Conservation (phyloP, 208 protist species). For the Crithidia brevicula region DNA sequence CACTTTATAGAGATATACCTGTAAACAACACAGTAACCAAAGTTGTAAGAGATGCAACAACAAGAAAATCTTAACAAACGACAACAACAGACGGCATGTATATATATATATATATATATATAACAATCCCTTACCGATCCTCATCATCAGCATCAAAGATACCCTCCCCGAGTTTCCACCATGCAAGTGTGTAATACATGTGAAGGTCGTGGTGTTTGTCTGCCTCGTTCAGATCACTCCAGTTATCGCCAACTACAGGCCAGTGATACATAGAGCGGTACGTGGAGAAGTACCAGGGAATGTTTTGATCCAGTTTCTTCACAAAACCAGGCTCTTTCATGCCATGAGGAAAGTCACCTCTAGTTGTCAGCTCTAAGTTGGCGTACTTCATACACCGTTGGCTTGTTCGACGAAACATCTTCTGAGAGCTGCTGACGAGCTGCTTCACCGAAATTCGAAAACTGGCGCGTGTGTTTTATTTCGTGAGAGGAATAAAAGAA, state of each 20-base stretch:
- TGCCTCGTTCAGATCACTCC: slow-evolving; percentile 85
- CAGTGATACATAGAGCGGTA: slow-evolving; percentile 93
- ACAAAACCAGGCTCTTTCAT: slow-evolving; percentile 90
- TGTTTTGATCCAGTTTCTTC: slow-evolving; percentile 90
- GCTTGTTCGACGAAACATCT: slow-evolving; percentile 57
- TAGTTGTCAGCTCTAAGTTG: slow-evolving; percentile 83
- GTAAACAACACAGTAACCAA: no score
- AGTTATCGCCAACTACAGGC: slow-evolving; percentile 86
- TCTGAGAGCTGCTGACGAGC: background rate
- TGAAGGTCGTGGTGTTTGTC: slow-evolving; percentile 90
- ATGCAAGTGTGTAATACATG: slow-evolving; percentile 92
- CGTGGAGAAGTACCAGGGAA: slow-evolving; percentile 92
- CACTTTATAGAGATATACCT: no score
- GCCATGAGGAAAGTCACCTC: slow-evolving; percentile 91
- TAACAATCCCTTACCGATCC: slow-evolving; percentile 33
- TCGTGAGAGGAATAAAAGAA: no score
- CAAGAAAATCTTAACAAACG: no score
- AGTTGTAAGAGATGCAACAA: no score
- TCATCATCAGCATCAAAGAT: slow-evolving; percentile 89
- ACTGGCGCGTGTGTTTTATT: no score
- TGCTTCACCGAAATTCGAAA: no score
- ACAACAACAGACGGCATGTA: no score
- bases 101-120: no score
- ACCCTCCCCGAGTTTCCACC: slow-evolving; percentile 91
- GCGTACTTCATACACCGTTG: slow-evolving; percentile 79